These are phyloP conservation scores for Rubia peregrina DNA, from an alignment of 305 asterid genomes.

Conservation along the genomic window DNA sequence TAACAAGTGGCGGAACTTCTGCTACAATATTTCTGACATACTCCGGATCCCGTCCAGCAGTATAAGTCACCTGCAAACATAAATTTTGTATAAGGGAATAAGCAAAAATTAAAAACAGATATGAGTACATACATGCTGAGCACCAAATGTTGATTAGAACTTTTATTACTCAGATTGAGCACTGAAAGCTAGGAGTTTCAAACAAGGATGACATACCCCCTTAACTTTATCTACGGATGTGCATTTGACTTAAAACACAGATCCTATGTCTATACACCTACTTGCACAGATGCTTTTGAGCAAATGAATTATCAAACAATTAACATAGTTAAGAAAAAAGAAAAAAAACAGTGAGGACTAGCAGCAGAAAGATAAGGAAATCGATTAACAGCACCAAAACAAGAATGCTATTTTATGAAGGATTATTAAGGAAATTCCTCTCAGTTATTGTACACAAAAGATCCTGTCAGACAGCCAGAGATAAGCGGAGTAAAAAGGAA, in stretches of 20 bases:
- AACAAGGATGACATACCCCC: neutral
- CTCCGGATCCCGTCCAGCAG: constrained; percentile 88
- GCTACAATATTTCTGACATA: constrained; percentile 62
- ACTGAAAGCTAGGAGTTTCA: neutral
- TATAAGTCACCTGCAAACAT: constrained; percentile 68
- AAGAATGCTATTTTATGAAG: neutral
- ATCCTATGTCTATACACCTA: constrained; percentile 4
- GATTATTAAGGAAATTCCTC: neutral
- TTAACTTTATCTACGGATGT: neutral
- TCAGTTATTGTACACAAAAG: neutral
- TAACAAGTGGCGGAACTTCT: constrained; percentile 66
- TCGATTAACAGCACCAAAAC: neutral
- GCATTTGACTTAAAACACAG: neutral
- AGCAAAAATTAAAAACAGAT: neutral
- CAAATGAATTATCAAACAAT: neutral
- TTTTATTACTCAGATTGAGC: neutral
- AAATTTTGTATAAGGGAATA: constrained; percentile 10
- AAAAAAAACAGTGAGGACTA: neutral
- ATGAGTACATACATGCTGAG: neutral
- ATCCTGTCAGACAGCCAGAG: too few relatives aligned
- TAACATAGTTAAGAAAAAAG: neutral
- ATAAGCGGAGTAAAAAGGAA: too few relatives aligned
- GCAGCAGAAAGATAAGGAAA: neutral
- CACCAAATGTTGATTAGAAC: constrained; percentile 3
- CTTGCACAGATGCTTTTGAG: neutral